A percentile compares a stretch with the other conserved stretches of the same genome.
These are phyloP conservation scores for Trichoderma sp. DNA, from an alignment of 2,329 filamentous ascomycete genomes.

Conservation along the genomic window DNA sequence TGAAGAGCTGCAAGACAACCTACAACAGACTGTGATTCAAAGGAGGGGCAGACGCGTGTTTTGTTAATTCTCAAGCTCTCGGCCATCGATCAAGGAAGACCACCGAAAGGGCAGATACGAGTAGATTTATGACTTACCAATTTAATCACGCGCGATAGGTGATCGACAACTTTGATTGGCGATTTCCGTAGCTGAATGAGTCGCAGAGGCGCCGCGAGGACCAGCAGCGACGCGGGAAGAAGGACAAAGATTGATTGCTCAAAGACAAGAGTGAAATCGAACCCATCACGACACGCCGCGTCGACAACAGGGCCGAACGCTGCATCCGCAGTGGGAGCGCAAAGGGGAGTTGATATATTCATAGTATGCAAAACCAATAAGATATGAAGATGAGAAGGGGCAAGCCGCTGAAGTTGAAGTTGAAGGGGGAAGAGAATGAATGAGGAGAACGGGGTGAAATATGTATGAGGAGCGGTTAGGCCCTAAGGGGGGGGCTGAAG, in stretches of 20 bases:
- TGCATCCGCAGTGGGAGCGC: slow-evolving; percentile 27
- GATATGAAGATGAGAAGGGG: not conserved
- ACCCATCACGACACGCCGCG: slow-evolving; percentile 38
- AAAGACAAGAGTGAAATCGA: slow-evolving; percentile 53
- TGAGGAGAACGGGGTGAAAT: not conserved
- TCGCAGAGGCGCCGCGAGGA: slow-evolving; percentile 35
- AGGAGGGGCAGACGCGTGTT: not conserved
- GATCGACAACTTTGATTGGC: slow-evolving; percentile 28
- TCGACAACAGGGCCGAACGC: slow-evolving; percentile 29
- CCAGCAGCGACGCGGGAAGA: slow-evolving; percentile 31
- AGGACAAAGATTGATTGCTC: slow-evolving; percentile 38
- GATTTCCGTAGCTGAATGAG: slow-evolving; percentile 29
- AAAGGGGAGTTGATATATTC: slow-evolving; percentile 26
- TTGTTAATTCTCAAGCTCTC: not conserved
- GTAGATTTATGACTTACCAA: slow-evolving; percentile 25
- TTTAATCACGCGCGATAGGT: slow-evolving; percentile 29
- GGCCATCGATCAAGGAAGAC: not conserved
- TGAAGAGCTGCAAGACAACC: slow-evolving; percentile 33
- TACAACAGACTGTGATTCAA: slow-evolving; percentile 26
- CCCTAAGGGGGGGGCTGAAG: not conserved
- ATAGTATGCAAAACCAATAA: slow-evolving; percentile 18
- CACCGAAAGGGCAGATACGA: not conserved
- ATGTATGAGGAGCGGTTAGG: not conserved
- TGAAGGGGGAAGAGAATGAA: too few species aligned
- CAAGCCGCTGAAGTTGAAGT: not conserved